Evolutionary conservation across 306 rosid genomes (phyloP).

Genomic region (Castanea mollissima): DNA sequence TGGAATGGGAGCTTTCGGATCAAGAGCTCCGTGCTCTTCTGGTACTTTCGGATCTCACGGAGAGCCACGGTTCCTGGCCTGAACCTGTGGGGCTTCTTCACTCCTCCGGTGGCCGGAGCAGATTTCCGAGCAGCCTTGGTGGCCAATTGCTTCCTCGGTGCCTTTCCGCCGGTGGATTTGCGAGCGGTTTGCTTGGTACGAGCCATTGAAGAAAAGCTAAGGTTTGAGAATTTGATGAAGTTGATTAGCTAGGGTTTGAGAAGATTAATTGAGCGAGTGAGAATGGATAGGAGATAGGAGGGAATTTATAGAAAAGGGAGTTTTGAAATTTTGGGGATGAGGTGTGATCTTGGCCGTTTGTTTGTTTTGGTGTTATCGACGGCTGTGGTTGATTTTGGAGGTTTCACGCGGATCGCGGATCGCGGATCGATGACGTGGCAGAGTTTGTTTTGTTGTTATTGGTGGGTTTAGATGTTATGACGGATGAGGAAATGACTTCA

Average conservation of each 20-base stretch:
- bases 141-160: slow-evolving; percentile 36
- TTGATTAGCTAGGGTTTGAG: no score
- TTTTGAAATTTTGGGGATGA: not conserved
- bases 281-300: not conserved
- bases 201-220: slow-evolving; percentile 8
- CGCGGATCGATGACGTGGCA: no score
- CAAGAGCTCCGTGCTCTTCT: slow-evolving; percentile 35
- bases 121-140: slow-evolving; percentile 36
- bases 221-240: not conserved
- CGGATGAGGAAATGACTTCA: no score
- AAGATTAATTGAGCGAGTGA: no score
- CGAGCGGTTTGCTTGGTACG: slow-evolving; percentile 39
- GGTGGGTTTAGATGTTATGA: fast-evolving
- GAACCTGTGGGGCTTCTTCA: slow-evolving; percentile 37
- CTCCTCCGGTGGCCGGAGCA: slow-evolving; percentile 39
- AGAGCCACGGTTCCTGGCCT: slow-evolving; percentile 34
- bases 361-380: no score
- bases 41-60: slow-evolving; percentile 36
- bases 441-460: no score
- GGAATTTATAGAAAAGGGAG: not conserved
- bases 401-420: no score
- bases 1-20: slow-evolving; percentile 33
- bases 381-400: no score
- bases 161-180: slow-evolving; percentile 36
- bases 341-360: not conserved